Evolutionary conservation across 495 filamentous ascomycete species (phyloP), one percentile per base, ranked within the genome.

Genomic region (Aspergillus cristatus): DNA sequence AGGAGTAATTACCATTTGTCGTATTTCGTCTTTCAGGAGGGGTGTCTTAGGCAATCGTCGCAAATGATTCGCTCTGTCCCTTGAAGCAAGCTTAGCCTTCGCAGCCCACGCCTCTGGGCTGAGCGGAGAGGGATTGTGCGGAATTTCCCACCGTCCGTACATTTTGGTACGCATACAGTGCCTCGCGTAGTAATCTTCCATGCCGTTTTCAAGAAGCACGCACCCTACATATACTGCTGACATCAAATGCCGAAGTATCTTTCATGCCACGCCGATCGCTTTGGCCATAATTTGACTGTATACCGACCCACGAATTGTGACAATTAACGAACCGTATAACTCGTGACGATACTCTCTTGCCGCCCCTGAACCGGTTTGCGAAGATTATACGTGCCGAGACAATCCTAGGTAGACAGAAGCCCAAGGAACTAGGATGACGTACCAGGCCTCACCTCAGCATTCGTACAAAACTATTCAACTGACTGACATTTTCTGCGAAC

Each of bases 381-480:
- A 42, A 37, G 2, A 28, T 29, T 30, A 40, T 32, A 50, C 33
- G 26, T 38, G 32, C 34, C 36, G 25, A 47, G 29, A 26, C 32
- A 34, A 39, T 18, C 28, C 11, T 14, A 28, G 34, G 37, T 46
- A 28, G 32, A 41, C 38, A 40, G 44, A 37, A 13, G 22, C 24
- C 20, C 36, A 30, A 14, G 34, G 33, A 39, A 20, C 5, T 28
- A 34, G 35, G 35, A 67, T 63, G 60, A 58, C 57, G 63, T 65
- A 65, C 50, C 34, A 29, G 37, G 14, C 38, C 42, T 38, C 31
- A 32, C 40, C 32, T 33, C 29, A 26, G 16, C 20, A 31, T 31
- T 38, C 41, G 2, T 36, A 25, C 28, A 24, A 41, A 25, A 38
- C 15, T 20, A 32, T 29, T 15, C 42, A 22, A 45, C n/a, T 45